A percentile compares a stretch with the other conserved stretches of the same genome.
phyloP scores from a whole-genome alignment of 257 asterid genomes.

The Dorcoceras hygrometricum region DNA sequence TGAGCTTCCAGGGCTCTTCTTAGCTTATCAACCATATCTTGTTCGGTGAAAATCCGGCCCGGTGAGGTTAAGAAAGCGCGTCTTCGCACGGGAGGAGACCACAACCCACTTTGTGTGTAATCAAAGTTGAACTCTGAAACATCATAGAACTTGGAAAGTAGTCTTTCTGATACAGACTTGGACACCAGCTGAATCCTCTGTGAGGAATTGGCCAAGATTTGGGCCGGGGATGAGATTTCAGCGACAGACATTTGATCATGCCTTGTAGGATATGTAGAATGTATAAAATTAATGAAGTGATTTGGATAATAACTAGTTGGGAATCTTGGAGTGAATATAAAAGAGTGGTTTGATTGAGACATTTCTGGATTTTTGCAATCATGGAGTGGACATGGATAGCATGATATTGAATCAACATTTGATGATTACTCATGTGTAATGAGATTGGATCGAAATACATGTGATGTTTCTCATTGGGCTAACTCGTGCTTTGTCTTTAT shows the following conservation, averaged over 20 bases:
- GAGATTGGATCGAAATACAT: conserved; percentile 16
- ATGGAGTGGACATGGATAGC: conserved; percentile 43
- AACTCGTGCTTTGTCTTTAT: conserved; percentile 9
- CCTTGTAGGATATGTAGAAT: background rate
- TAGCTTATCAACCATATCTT: conserved; percentile 51
- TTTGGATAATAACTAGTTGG: background rate
- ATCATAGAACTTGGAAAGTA: conserved; percentile 64
- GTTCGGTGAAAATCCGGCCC: conserved; percentile 39
- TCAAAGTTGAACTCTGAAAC: conserved; percentile 73
- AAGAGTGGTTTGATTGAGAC: conserved; percentile 38
- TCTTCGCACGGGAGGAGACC: conserved; percentile 85
- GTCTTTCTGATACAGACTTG: conserved; percentile 59
- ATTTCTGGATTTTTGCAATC: conserved; percentile 42
- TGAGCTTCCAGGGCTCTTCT: conserved; percentile 38
- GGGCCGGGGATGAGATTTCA: conserved; percentile 46
- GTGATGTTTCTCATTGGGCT: conserved; percentile 11
- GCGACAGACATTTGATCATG: conserved; percentile 41
- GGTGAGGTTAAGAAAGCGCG: conserved; percentile 53
- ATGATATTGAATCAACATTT: conserved; percentile 27
- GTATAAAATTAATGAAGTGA: too few relatives aligned
- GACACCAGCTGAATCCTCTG: conserved; percentile 62
- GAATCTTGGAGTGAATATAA: background rate
- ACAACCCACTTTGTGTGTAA: conserved; percentile 59
- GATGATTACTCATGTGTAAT: conserved; percentile 21
- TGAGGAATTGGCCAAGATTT: conserved; percentile 13